Evolutionary conservation across 352 stramenopile species (phyloP), one percentile per base, ranked within the genome.

Genomic region (Chrysophaeum taylorii): DNA sequence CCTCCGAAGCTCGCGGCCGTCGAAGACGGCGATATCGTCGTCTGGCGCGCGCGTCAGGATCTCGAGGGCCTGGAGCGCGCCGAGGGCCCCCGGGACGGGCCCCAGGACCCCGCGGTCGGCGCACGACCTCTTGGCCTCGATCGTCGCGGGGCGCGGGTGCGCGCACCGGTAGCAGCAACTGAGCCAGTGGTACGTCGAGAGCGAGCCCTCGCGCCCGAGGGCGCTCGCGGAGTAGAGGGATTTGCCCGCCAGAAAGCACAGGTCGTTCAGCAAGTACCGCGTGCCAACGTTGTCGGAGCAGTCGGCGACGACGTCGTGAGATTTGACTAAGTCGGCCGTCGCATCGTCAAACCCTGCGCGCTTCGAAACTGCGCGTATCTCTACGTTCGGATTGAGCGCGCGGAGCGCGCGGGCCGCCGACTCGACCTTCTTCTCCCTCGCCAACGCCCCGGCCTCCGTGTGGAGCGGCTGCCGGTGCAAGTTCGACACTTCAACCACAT

Each of bases 401-500:
- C 81, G 29, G 35, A 91, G 63, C 0, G 81, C 68, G 18, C 77
- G 57, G 39, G 78, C 76, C 0, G 93, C 91, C 14, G 91, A 97
- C 16, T 85, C 62, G 21, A 93, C 92, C 74, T 98, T 98, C 54
- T 87, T 89, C 72, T 85, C 75, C 0, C 84, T n/a, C n/a, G n/a
- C n/a, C n/a, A n/a, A n/a, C 84, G 0, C 92, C 75, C 53, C 87
- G 0, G 71, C 69, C 68, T 94, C 85, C 67, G 87, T 87, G 74
- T 98, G 92, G 31, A 97, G 84, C 62, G 98, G 82, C 78, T 99
- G 95, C 5, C 93, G 83, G 76, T 99, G 95, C 68, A 99, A 78
- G 80, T 99, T 99, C 63, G 85, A 96, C 45, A 85, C 80, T 62
- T 98, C 93, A 29, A 98, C 93, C 69, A 66, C 50, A 79, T 98